phyloP scores from a whole-genome alignment of 148 eudicot species.

The Amaranthus palmeri region DNA sequence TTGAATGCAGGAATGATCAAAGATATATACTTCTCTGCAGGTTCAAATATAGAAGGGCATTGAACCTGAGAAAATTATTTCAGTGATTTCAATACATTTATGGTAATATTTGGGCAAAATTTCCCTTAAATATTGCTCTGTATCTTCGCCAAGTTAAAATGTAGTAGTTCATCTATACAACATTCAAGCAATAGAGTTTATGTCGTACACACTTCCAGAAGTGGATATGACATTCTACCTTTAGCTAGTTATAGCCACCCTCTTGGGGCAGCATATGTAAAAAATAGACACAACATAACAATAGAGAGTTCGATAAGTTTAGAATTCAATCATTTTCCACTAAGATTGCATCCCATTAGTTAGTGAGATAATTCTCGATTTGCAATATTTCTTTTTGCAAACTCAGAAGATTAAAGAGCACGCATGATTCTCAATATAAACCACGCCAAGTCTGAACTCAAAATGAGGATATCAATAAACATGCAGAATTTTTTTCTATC shows the following conservation, averaged over 20 bases:
- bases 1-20: constrained; percentile 92
- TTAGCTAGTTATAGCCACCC: not conserved
- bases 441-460: no score
- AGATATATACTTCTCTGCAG: constrained; percentile 86
- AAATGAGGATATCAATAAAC: no score
- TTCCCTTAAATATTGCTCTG: not conserved
- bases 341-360: not conserved
- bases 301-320: not conserved
- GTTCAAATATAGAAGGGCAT: constrained; percentile 76
- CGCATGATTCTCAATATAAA: no score
- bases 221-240: not conserved
- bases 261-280: not conserved
- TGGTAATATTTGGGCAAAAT: not conserved
- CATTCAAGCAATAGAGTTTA: not conserved
- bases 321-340: not conserved
- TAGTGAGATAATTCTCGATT: not conserved
- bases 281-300: not conserved
- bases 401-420: not conserved
- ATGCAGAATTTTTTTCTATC: no score
- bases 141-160: not conserved
- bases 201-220: not conserved
- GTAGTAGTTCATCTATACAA: not conserved
- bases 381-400: not conserved
- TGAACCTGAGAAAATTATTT: constrained; percentile 54
- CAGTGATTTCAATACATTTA: constrained; percentile 3